phyloP scores from a whole-genome alignment of 305 asterid species.

The Solanum aculeatissimum region DNA sequence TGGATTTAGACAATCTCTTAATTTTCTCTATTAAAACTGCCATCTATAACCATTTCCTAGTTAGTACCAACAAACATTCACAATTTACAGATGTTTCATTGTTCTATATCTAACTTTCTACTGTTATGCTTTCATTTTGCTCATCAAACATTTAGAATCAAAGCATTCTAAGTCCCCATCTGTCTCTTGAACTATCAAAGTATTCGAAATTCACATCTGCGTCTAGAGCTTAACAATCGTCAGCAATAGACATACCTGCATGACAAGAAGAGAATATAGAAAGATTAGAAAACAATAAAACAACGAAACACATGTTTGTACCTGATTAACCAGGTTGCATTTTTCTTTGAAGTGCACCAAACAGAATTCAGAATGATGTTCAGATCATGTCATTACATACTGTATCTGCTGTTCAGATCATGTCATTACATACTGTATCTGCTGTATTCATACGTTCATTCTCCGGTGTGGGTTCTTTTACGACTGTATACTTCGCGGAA shows the following conservation, averaged over 20 bases:
- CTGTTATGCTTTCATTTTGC: background rate
- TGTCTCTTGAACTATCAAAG: background rate
- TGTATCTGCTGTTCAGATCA: background rate
- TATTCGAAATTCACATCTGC: background rate
- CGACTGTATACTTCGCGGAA: background rate
- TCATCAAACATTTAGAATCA: background rate
- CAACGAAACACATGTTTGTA: background rate
- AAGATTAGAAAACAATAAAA: background rate
- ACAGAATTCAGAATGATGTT: background rate
- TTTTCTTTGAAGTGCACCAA: background rate
- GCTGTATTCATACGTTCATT: background rate
- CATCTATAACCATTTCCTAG: background rate
- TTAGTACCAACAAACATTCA: background rate
- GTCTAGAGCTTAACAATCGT: background rate
- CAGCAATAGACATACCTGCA: background rate
- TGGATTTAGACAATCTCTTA: background rate
- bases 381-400: background rate
- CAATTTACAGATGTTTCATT: background rate
- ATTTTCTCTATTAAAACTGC: background rate
- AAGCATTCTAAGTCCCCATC: background rate
- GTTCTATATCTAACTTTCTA: background rate
- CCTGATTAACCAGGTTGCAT: background rate
- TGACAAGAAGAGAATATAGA: background rate
- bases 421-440: background rate
- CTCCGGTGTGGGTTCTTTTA: background rate